A percentile compares a stretch with the other conserved stretches of the same genome.
Conservation (phyloP, 148 eudicot genomes). For the Rhododendron mucronatum region DNA sequence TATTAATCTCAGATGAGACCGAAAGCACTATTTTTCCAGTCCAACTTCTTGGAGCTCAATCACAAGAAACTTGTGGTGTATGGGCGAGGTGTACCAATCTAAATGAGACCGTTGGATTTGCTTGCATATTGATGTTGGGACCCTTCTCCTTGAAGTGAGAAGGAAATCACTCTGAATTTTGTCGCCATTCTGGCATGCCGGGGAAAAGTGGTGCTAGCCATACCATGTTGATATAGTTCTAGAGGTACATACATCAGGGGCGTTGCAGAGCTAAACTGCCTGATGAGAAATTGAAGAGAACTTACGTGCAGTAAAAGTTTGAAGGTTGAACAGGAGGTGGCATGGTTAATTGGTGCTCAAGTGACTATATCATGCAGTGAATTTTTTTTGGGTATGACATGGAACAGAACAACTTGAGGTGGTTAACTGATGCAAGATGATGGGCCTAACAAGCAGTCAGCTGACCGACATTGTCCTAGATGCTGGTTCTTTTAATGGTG, state of each 20-base stretch:
- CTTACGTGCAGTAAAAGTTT: background rate
- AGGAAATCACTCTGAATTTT: background rate
- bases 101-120: background rate
- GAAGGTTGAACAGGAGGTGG: background rate
- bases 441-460: background rate
- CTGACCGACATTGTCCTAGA: background rate
- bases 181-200: background rate
- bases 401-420: background rate
- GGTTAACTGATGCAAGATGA: background rate
- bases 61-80: background rate
- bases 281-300: background rate
- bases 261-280: background rate
- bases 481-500: background rate
- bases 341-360: background rate
- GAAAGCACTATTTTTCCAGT: background rate
- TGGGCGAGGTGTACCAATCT: background rate
- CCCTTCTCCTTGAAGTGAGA: background rate
- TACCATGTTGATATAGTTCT: background rate
- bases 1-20: background rate
- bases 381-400: background rate
- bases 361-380: background rate
- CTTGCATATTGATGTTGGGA: background rate
- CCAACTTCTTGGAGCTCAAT: background rate
- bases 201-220: background rate
- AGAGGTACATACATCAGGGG: background rate